Evolutionary conservation across 1,284 basidiomycete genomes (phyloP).

Genomic region (Trichosporon coremiiforme): DNA sequence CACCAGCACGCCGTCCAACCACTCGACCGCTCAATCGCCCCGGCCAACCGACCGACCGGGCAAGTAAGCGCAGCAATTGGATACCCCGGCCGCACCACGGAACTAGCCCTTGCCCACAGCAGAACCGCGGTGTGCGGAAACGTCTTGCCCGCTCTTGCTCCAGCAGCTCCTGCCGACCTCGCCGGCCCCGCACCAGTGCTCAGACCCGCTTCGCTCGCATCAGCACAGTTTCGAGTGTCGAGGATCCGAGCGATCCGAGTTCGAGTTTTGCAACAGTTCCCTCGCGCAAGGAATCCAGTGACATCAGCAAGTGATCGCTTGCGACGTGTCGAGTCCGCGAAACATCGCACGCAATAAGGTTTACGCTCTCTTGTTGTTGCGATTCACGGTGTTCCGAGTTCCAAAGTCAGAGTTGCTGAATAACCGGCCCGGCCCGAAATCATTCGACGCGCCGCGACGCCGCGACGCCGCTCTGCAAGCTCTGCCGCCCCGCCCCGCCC

Average conservation of each 20-base stretch:
- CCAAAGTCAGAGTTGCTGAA: neutral
- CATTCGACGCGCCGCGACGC: too few relatives aligned
- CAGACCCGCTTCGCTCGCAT: neutral
- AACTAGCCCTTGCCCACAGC: neutral
- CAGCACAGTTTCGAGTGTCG: too few relatives aligned
- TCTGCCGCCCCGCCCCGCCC: too few relatives aligned
- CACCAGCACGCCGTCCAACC: neutral
- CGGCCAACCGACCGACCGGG: neutral
- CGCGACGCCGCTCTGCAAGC: too few relatives aligned
- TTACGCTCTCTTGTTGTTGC: neutral
- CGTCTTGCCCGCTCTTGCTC: neutral
- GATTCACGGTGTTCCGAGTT: neutral
- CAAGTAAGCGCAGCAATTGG: neutral
- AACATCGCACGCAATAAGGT: slow-evolving; percentile 1
- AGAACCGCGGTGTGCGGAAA: neutral
- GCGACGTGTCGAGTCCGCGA: too few relatives aligned
- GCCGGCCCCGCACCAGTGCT: neutral
- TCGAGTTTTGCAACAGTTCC: neutral
- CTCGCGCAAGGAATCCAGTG: neutral
- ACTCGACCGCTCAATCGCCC: neutral
- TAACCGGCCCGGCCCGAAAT: neutral
- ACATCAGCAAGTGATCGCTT: neutral
- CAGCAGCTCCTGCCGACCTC: neutral
- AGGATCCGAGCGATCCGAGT: neutral
- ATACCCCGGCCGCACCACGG: neutral